phyloP scores from a whole-genome alignment of 176 grass and related monocot species.

The Carex littledalei region DNA sequence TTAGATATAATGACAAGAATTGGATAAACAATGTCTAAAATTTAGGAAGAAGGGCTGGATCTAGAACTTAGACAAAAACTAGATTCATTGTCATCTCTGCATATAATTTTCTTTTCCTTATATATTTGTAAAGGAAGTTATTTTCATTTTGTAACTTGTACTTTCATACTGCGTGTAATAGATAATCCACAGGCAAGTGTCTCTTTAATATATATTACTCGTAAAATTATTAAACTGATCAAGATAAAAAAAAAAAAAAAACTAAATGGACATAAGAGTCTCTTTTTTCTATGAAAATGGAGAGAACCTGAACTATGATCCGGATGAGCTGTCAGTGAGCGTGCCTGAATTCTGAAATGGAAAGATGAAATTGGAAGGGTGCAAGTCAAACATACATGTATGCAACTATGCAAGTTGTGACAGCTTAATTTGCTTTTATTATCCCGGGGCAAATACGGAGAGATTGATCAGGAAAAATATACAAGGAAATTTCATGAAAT shows the following conservation, averaged over 20 bases:
- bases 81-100: too few relatives aligned
- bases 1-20: too few relatives aligned
- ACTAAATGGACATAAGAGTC: neutral
- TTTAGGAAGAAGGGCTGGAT: too few relatives aligned
- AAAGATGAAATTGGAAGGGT: slow-evolving; percentile 5
- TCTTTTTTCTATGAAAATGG: slow-evolving; percentile 1
- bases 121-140: neutral
- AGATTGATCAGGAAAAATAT: neutral
- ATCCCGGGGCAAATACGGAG: neutral
- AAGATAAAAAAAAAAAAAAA: neutral
- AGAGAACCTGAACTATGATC: neutral
- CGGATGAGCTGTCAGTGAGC: slow-evolving; percentile 10
- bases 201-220: neutral
- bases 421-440: neutral
- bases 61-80: too few relatives aligned
- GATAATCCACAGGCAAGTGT: neutral
- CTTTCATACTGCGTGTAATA: neutral
- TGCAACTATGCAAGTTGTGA: neutral
- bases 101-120: neutral
- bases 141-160: neutral
- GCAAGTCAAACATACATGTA: slow-evolving; percentile 9
- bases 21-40: too few relatives aligned
- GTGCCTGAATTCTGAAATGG: slow-evolving; percentile 5
- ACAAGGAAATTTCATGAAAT: neutral
- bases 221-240: neutral